A percentile compares a stretch with the other conserved stretches of the same genome.
Conservation (phyloP, 2,329 filamentous ascomycete genomes). For the Helotiales sp. region DNA sequence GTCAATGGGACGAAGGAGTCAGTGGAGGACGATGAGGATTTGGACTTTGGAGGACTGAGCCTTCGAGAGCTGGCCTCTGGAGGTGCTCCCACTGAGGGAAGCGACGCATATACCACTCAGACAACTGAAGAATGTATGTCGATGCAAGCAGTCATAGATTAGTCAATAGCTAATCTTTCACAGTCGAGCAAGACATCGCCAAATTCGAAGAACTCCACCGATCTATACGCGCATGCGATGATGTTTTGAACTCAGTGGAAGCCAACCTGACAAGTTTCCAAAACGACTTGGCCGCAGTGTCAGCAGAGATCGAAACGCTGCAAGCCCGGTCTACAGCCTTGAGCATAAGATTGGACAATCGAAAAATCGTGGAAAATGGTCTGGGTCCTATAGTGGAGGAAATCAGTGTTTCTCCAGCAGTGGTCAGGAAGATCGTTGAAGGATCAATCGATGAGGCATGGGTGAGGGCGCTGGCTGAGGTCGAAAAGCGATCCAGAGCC, state of each 20-base stretch:
- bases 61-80: conserved; percentile 56
- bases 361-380: conserved; percentile 84
- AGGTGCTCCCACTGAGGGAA: conserved; percentile 10
- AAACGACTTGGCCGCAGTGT: conserved; percentile 87
- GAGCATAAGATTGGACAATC: conserved; percentile 83
- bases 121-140: conserved; percentile 72
- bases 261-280: conserved; percentile 90
- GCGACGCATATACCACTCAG: conserved; percentile 51
- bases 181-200: conserved; percentile 76
- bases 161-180: conserved; percentile 12
- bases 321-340: conserved; percentile 83
- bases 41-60: conserved; percentile 78
- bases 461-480: conserved; percentile 77
- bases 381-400: conserved; percentile 89
- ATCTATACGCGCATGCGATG: conserved; percentile 88
- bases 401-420: conserved; percentile 79
- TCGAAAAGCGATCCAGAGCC: conserved; percentile 74
- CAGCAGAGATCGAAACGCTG: conserved; percentile 90
- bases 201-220: conserved; percentile 89
- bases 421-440: conserved; percentile 83
- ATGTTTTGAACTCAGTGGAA: conserved; percentile 91
- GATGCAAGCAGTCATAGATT: conserved; percentile 14
- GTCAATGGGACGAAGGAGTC: conserved; percentile 32
- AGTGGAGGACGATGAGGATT: conserved; percentile 59
- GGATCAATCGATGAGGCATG: conserved; percentile 89